A percentile compares a stretch with the other conserved stretches of the same genome.
Conservation (phyloP, 2,329 filamentous ascomycete genomes). For the Aspergillus tamarii region DNA sequence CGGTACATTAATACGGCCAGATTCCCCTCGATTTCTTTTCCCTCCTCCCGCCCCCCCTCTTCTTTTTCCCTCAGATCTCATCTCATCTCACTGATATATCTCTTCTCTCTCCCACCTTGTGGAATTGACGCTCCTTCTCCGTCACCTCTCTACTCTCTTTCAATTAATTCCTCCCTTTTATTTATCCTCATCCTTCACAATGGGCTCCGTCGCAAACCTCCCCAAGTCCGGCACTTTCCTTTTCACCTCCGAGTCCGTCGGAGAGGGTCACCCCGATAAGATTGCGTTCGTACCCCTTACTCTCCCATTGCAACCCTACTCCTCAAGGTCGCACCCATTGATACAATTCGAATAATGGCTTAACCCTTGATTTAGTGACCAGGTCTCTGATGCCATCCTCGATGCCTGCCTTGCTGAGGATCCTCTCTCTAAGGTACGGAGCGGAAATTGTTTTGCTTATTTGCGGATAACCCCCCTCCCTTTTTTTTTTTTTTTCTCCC, state of each 20-base stretch:
- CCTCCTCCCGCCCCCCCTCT: slow-evolving; percentile 25
- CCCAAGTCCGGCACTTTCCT: slow-evolving; percentile 68
- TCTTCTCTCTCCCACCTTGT: slow-evolving; percentile 20
- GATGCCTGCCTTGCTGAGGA: slow-evolving; percentile 95
- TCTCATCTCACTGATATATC: slow-evolving; percentile 28
- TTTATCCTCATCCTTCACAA: slow-evolving; percentile 49
- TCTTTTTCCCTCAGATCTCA: slow-evolving; percentile 31
- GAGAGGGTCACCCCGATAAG: slow-evolving; percentile 93
- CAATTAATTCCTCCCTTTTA: neutral
- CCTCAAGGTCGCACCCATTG: slow-evolving; percentile 9
- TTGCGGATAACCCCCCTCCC: neutral
- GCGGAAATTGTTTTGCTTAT: slow-evolving; percentile 5
- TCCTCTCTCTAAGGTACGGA: slow-evolving; percentile 82
- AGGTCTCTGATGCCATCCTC: slow-evolving; percentile 97
- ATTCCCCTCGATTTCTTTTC: slow-evolving; percentile 13
- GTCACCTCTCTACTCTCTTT: neutral
- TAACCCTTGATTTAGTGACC: slow-evolving; percentile 62
- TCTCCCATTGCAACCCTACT: neutral
- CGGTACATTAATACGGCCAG: slow-evolving; percentile 23
- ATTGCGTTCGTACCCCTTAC: slow-evolving; percentile 65
- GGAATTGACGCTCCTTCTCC: neutral
- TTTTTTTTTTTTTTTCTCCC: slow-evolving; percentile 12
- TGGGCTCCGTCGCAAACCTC: slow-evolving; percentile 58
- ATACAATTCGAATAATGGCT: slow-evolving; percentile 11
- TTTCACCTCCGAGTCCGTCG: slow-evolving; percentile 89